These are phyloP conservation scores for Suillus bovinus DNA, from an alignment of 768 basidiomycete genomes.

Conservation along the genomic window DNA sequence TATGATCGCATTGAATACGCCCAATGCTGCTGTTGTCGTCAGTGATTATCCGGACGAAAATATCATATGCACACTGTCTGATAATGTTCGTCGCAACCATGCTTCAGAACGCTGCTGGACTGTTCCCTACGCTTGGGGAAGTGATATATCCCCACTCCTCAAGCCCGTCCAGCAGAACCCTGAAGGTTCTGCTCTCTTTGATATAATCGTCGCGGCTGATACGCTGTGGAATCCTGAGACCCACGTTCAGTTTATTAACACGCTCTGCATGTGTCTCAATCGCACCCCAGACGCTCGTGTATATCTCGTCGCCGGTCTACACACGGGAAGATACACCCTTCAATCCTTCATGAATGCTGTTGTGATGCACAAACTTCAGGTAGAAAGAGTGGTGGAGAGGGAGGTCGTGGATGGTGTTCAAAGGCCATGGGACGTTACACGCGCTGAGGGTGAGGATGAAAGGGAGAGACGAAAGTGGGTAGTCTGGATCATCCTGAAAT, in stretches of 20 bases:
- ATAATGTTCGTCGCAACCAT: constrained; percentile 55
- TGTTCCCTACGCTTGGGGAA: constrained; percentile 67
- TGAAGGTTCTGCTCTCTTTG: constrained; percentile 42
- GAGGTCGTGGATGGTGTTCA: constrained; percentile 39
- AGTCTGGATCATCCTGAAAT: constrained; percentile 62
- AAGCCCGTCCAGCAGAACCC: background rate
- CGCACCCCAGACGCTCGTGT: constrained; percentile 46
- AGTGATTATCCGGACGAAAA: constrained; percentile 74
- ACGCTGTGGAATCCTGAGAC: constrained; percentile 74
- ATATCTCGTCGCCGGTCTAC: constrained; percentile 71
- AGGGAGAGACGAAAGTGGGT: constrained; percentile 71
- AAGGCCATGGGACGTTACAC: constrained; percentile 53
- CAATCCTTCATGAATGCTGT: constrained; percentile 54
- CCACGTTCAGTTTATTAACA: constrained; percentile 53
- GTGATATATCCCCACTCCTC: constrained; percentile 37
- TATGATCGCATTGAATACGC: constrained; percentile 52
- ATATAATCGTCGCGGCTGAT: constrained; percentile 71
- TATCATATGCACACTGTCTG: constrained; percentile 56
- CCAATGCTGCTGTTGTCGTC: constrained; percentile 43
- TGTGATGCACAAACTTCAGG: constrained; percentile 40
- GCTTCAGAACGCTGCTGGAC: constrained; percentile 49
- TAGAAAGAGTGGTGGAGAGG: constrained; percentile 49
- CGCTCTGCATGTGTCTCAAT: constrained; percentile 50
- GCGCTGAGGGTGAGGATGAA: constrained; percentile 60
- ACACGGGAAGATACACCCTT: constrained; percentile 75